Conservation (phyloP, 2,329 filamentous ascomycete genomes). For the Talaromyces marneffei region DNA sequence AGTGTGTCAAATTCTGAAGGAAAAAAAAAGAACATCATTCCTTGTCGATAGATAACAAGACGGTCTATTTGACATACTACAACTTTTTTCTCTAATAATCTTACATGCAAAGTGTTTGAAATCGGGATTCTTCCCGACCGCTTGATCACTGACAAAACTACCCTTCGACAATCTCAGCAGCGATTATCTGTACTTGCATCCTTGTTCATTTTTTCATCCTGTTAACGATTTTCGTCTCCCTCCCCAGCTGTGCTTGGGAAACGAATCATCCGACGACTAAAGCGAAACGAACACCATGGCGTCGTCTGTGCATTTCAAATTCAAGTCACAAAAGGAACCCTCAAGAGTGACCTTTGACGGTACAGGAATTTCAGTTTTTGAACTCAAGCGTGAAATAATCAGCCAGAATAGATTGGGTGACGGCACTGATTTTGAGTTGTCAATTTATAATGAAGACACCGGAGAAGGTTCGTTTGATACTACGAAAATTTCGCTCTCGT, state of each 20-base stretch:
- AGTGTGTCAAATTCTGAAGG: constrained; percentile 11
- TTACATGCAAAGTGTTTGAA: constrained; percentile 9
- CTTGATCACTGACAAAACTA: not conserved
- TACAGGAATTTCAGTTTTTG: constrained; percentile 95
- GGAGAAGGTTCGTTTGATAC: constrained; percentile 68
- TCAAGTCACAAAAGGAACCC: constrained; percentile 97
- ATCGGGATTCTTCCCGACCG: constrained; percentile 6
- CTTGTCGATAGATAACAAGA: constrained; percentile 15
- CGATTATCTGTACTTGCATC: constrained; percentile 16
- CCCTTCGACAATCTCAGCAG: constrained; percentile 11
- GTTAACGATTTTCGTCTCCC: not conserved
- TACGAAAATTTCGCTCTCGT: not conserved
- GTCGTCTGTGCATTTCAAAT: constrained; percentile 99
- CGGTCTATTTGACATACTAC: constrained; percentile 14
- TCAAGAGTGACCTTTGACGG: constrained; percentile 94
- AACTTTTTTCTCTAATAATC: constrained; percentile 14
- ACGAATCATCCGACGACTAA: not conserved
- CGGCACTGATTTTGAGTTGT: constrained; percentile 91
- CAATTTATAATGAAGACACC: constrained; percentile 87
- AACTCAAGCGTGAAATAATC: constrained; percentile 98
- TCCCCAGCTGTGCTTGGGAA: not conserved
- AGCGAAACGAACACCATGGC: constrained; percentile 60
- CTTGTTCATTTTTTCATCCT: constrained; percentile 17
- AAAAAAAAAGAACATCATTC: constrained; percentile 13
- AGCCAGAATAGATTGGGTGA: constrained; percentile 87